Percentiles rank a stretch among this genome's conserved stretches.
These are phyloP conservation scores for Colletotrichum tabaci DNA, from an alignment of 2,329 filamentous ascomycete species.

Conservation along the genomic window DNA sequence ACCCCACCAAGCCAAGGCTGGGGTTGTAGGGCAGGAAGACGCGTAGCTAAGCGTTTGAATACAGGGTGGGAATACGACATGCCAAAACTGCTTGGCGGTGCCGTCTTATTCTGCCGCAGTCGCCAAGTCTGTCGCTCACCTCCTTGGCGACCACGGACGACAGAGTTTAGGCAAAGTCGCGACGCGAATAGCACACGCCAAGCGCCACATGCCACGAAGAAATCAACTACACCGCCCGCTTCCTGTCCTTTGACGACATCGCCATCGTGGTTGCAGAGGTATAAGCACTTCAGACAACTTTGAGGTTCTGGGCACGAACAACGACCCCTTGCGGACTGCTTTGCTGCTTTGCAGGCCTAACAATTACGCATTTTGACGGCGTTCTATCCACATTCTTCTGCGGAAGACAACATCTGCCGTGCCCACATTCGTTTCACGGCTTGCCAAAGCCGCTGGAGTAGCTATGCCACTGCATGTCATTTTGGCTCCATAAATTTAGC, in stretches of 20 bases:
- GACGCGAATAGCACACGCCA: neutral
- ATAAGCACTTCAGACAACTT: neutral
- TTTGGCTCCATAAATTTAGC: constrained; percentile 14
- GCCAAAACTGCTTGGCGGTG: constrained; percentile 27
- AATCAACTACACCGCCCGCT: neutral
- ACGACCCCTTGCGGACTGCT: neutral
- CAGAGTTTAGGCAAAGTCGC: neutral
- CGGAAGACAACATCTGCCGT: constrained; percentile 3
- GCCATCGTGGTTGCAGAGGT: neutral
- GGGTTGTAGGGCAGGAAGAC: neutral
- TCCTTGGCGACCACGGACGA: constrained; percentile 13
- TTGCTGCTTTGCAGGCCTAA: neutral
- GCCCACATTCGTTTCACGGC: constrained; percentile 29
- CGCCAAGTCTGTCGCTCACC: constrained; percentile 23
- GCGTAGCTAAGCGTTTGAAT: constrained; percentile 7
- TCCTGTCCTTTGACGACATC: neutral
- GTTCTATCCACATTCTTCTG: neutral
- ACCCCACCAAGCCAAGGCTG: constrained; percentile 26
- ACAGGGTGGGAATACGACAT: neutral
- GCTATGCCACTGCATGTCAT: neutral
- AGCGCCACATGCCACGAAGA: neutral
- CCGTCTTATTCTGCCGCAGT: constrained; percentile 21
- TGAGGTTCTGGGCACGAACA: neutral
- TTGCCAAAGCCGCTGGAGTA: constrained; percentile 11
- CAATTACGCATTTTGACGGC: constrained; percentile 6